phyloP scores from a whole-genome alignment of 2,329 filamentous ascomycete species.

The Nothophaeocryptopus gaeumannii region DNA sequence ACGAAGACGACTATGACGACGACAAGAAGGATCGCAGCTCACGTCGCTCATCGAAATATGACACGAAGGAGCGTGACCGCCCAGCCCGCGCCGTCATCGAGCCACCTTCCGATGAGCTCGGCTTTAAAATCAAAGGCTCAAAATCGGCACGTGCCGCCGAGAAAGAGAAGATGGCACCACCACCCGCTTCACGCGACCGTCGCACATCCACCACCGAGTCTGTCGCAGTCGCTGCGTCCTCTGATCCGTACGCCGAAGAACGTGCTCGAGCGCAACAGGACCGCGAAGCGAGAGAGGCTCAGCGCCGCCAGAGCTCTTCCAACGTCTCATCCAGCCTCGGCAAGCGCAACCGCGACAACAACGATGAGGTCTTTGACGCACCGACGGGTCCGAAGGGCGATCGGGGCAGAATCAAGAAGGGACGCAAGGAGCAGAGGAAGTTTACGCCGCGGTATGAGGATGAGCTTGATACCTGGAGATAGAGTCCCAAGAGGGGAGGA shows the following conservation, averaged over 20 bases:
- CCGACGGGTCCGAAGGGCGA: constrained; percentile 50
- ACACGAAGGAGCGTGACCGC: constrained; percentile 17
- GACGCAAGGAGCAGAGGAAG: constrained; percentile 43
- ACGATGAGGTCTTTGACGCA: constrained; percentile 27
- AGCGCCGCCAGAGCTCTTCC: constrained; percentile 55
- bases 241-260: constrained; percentile 36
- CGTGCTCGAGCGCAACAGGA: constrained; percentile 32
- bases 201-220: constrained; percentile 6
- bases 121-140: constrained; percentile 50
- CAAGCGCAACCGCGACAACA: constrained; percentile 29
- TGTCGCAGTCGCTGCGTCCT: constrained; percentile 13
- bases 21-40: constrained; percentile 44
- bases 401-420: constrained; percentile 45
- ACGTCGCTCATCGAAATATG: constrained; percentile 41
- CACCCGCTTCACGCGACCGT: constrained; percentile 22
- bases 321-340: constrained; percentile 36
- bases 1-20: constrained; percentile 48
- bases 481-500: no score
- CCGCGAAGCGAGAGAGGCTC: constrained; percentile 65
- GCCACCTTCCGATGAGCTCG: constrained; percentile 38
- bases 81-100: constrained; percentile 22
- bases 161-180: constrained; percentile 29
- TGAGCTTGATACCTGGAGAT: constrained; percentile 10
- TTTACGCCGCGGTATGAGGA: constrained; percentile 49
- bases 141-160: constrained; percentile 25